These are phyloP conservation scores for Trichoderma sp. DNA, from an alignment of 2,329 filamentous ascomycete genomes.

Conservation along the genomic window DNA sequence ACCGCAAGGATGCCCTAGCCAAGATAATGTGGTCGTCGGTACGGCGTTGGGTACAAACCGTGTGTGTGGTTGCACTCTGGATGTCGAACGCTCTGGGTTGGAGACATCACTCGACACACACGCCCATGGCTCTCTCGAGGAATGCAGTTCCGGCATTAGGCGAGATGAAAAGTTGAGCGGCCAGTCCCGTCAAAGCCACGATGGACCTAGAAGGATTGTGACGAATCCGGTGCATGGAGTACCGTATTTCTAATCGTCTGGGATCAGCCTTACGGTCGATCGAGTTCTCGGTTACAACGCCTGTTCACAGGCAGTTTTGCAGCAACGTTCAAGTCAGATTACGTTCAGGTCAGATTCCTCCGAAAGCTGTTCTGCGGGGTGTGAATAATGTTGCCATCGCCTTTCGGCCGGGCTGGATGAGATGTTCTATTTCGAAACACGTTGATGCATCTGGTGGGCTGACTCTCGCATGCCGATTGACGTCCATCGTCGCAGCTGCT, in stretches of 20 bases:
- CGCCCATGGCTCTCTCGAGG: not conserved
- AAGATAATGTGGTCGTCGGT: not conserved
- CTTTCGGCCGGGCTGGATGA: not conserved
- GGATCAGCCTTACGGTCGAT: constrained; percentile 1
- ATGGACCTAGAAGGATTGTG: not conserved
- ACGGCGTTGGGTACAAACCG: not conserved
- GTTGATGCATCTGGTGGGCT: not conserved
- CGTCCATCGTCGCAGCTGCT: not conserved
- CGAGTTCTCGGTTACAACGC: not conserved
- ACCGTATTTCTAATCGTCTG: not conserved
- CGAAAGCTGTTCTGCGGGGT: not conserved
- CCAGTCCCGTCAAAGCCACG: not conserved
- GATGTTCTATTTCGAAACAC: not conserved
- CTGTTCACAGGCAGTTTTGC: not conserved
- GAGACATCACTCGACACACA: not conserved
- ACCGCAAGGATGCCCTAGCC: constrained; percentile 1
- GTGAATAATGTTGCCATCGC: not conserved
- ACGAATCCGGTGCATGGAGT: not conserved
- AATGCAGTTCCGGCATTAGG: not conserved
- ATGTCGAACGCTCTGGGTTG: not conserved
- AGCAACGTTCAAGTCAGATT: not conserved
- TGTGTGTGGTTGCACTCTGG: not conserved
- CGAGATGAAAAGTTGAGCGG: not conserved
- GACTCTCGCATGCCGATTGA: not conserved
- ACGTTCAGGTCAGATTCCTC: not conserved